Percentiles rank a stretch among this genome's conserved stretches.
Conservation (phyloP, 2,329 filamentous ascomycete species). For the Fusarium continuum region DNA sequence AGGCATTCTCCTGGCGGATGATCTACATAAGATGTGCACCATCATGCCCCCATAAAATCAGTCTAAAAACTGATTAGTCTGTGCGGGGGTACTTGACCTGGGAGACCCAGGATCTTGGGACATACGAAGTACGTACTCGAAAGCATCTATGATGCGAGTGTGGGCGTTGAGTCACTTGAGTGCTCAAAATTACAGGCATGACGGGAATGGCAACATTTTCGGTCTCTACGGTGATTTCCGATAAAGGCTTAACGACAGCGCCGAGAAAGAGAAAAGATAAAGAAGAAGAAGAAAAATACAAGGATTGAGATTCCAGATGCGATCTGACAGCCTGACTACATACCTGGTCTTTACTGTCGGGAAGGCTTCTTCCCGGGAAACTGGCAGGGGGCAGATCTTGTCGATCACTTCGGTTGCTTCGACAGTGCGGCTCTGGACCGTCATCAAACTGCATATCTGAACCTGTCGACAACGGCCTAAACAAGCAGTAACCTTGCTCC, state of each 20-base stretch:
- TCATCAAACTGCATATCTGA: constrained; percentile 11
- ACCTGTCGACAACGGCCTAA: constrained; percentile 7
- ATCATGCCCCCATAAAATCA: constrained; percentile 30
- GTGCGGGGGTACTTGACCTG: constrained; percentile 17
- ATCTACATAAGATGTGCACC: constrained; percentile 45
- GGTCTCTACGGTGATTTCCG: neutral
- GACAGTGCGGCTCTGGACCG: constrained; percentile 37
- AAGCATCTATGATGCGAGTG: neutral
- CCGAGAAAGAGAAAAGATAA: neutral
- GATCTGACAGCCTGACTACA: constrained; percentile 21
- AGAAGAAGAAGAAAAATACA: neutral
- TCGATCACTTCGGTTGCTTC: constrained; percentile 36
- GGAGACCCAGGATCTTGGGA: constrained; percentile 15
- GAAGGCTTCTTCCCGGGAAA: constrained; percentile 32
- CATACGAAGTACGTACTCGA: neutral
- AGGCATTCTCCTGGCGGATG: constrained; percentile 26
- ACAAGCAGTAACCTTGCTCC: constrained; percentile 4
- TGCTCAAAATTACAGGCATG: neutral
- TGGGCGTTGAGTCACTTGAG: neutral
- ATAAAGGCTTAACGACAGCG: neutral
- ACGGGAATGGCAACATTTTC: neutral
- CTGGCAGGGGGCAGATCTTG: constrained; percentile 44
- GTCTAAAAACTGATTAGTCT: constrained; percentile 24
- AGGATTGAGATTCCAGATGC: constrained; percentile 14
- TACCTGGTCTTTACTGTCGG: constrained; percentile 31